Evolutionary conservation across 2,329 filamentous ascomycete genomes (phyloP), one percentile per base, ranked within the genome.

Genomic region (Xylaria sp.): DNA sequence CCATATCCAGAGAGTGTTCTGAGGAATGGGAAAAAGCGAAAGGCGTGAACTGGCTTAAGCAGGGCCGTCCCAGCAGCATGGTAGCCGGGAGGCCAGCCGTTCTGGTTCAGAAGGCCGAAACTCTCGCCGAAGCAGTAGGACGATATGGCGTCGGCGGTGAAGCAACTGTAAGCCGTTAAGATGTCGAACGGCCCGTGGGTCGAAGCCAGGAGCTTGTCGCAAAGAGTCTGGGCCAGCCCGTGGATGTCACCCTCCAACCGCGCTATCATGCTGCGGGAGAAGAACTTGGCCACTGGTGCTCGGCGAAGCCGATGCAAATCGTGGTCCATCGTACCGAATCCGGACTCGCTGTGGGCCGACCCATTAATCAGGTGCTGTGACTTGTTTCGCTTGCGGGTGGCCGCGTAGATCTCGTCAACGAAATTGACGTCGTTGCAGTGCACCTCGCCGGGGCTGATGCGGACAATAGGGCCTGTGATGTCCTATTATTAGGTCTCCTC

Each of bases 361-460:
- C 54, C 54, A 16, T 46, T 58, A 21, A 53, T 48, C 17, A 63
- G 56, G 39, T 63, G 64, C 22, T 51, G 19, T 29, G 61, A 47
- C 53, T 69, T 69, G 42, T 68, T 50, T 9, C 67, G 54, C 41
- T 61, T 61, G 19, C 64, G 61, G 11, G 59, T 52, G 1, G 62
- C 65, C 11, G 70, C 63, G 45, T 73, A 75, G 21, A 75, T 71
- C 42, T 74, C 72, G n/a, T 76, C 72, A 17, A 63, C 58, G 42
- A 75, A 75, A 50, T 61, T 50, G 0, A 66, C 64, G 44, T 74
- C 71, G 7, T 61, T 64, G 60, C 72, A 74, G 53, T 75, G 73
- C 2, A 74, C 65, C 51, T 76, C 73, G n/a, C 72, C 56, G 0
- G 73, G 72, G 39, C 64, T 75, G 39, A 75, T 75, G 6, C 73